Conservation (phyloP, 2,329 filamentous ascomycete species). For the Trichoderma guizhouense region DNA sequence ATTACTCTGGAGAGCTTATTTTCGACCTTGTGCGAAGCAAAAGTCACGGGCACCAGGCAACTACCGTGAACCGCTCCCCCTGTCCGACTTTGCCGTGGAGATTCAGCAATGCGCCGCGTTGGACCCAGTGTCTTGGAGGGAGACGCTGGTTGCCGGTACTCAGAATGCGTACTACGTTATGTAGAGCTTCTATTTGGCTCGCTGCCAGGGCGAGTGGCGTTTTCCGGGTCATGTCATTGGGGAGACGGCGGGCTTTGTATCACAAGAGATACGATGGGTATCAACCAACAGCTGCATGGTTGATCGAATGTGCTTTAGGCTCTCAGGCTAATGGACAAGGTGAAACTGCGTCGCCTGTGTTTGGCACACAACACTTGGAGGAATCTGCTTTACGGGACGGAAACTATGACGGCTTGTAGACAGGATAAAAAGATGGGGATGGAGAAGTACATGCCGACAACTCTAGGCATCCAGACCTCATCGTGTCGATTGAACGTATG, state of each 20-base stretch:
- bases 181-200: constrained; percentile 20
- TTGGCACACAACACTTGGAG: neutral
- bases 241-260: neutral
- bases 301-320: neutral
- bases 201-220: constrained; percentile 23
- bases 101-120: constrained; percentile 15
- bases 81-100: neutral
- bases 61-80: neutral
- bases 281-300: constrained; percentile 13
- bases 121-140: constrained; percentile 2
- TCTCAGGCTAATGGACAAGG: neutral
- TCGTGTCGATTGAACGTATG: neutral
- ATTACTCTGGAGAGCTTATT: constrained; percentile 8
- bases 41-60: neutral
- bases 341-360: neutral
- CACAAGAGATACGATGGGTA: neutral
- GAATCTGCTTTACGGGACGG: neutral
- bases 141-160: neutral
- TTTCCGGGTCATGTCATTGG: neutral
- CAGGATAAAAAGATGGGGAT: neutral
- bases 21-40: neutral
- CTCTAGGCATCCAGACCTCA: neutral
- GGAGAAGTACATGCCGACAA: neutral
- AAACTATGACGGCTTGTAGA: neutral
- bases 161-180: neutral